Conservation (phyloP, 2,329 filamentous ascomycete genomes). For the Bertia moriformis region DNA sequence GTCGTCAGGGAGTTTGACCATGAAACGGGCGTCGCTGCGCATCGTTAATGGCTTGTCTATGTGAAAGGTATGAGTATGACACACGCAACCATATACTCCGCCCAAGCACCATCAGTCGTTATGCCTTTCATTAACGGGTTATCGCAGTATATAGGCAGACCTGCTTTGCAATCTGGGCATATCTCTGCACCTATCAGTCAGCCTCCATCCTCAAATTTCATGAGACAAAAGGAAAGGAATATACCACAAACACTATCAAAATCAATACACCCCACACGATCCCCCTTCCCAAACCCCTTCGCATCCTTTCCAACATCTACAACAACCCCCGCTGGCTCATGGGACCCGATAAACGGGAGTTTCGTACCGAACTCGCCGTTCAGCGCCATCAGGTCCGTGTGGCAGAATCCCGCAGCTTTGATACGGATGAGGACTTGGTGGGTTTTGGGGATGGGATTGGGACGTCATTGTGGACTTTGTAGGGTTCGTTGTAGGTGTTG, state of each 20-base stretch:
- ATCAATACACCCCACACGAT: no score
- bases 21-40: conserved; percentile 4
- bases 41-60: no score
- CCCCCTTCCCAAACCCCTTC: no score
- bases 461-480: not conserved
- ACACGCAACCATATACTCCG: conserved; percentile 5
- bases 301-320: conserved; percentile 11
- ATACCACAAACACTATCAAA: no score
- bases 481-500: no score
- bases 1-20: conserved; percentile 4
- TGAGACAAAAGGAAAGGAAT: no score
- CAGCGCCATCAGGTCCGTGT: conserved; percentile 19
- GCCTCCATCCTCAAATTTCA: no score
- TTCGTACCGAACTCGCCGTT: conserved; percentile 14
- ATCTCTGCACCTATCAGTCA: no score
- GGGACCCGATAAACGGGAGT: conserved; percentile 15
- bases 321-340: conserved; percentile 18
- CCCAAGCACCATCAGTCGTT: no score
- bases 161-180: no score
- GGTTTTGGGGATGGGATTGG: not conserved
- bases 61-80: not conserved
- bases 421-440: not conserved
- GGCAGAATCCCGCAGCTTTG: conserved; percentile 8
- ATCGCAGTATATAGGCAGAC: no score
- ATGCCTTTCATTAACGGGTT: no score